Conservation (phyloP, 257 asterid genomes). For the Primulina eburnea region DNA sequence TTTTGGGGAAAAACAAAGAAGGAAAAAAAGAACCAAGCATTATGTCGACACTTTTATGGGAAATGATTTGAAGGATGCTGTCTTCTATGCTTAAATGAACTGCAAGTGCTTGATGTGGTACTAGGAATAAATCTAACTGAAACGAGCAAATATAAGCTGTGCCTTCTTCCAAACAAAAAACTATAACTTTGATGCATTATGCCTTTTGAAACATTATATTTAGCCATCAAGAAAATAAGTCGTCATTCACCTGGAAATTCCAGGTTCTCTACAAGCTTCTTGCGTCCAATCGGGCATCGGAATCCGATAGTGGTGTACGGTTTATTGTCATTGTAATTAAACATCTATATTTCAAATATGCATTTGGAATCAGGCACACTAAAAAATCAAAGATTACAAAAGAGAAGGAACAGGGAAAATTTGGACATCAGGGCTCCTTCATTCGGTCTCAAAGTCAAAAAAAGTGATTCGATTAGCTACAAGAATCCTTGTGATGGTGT, state of each 20-base stretch:
- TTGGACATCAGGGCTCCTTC: conserved; percentile 21
- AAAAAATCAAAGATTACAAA: conserved; percentile 25
- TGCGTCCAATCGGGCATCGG: neutral
- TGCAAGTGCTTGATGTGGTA: too few species aligned
- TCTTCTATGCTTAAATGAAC: too few species aligned
- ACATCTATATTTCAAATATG: conserved; percentile 27
- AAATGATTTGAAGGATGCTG: too few species aligned
- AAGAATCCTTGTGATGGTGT: conserved; percentile 36
- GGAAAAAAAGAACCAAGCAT: too few species aligned
- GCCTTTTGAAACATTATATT: too few species aligned
- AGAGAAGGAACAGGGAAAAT: conserved; percentile 24
- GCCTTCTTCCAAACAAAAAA: too few species aligned
- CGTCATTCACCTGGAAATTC: neutral
- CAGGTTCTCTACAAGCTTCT: neutral
- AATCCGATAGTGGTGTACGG: neutral
- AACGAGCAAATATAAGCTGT: too few species aligned
- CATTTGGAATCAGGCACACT: conserved; percentile 16
- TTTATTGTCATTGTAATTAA: neutral
- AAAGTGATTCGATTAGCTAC: conserved; percentile 32
- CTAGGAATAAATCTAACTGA: too few species aligned
- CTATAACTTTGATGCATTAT: too few species aligned
- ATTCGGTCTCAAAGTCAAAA: conserved; percentile 37
- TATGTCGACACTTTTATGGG: too few species aligned
- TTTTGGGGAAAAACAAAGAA: too few species aligned
- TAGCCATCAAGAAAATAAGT: neutral